Evolutionary conservation across 2,329 filamentous ascomycete species (phyloP), one percentile per base, ranked within the genome.

Genomic region (Nemania sp.): DNA sequence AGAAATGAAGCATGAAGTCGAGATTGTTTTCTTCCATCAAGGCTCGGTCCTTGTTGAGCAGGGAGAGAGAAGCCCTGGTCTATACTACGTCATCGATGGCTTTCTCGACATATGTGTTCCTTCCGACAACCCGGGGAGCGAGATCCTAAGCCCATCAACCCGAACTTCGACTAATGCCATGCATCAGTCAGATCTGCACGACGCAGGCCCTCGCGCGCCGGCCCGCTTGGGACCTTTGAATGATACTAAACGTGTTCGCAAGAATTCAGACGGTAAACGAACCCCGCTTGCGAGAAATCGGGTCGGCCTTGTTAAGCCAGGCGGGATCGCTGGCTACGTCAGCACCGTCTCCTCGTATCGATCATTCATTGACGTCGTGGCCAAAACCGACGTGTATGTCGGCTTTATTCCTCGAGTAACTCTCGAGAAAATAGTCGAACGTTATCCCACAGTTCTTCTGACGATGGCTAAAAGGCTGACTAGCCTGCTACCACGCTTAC

Each of bases 321-420:
- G 94, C 44, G 92, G 92, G 0, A 80, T 99, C 30, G 93, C 94
- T 47, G 95, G 94, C 0, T 99, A 99, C 65, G 85, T 97, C 26
- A 92, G 94, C 5, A 94, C 91, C 0, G 87, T 99, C 15, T 96
- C 94, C 2, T 96, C 92, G 0, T 96, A 97, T 69, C 81, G 94
- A 22, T 99, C 94, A 0, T 97, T 97, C 68, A 94, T 96, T 17
- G 93, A 97, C 67, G 92, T 99, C 1, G 89, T 93, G 31, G 95
- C 94, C 3, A 97, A 97, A 74, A 99, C 95, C 0, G 94, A 99
- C 72, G 94, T 97, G 2, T 97, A 97, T 66, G 94, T 99, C 12
- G 94, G 94, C 1, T 99, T 99, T 61, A 76, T 99, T 11, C 94
- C 94, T 0, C 82, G 91, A 24, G 81, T 85, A 0, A 89, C 91